Evolutionary conservation across 495 filamentous ascomycete species (phyloP), one percentile per base, ranked within the genome.

Genomic region (Aspergillus steynii): DNA sequence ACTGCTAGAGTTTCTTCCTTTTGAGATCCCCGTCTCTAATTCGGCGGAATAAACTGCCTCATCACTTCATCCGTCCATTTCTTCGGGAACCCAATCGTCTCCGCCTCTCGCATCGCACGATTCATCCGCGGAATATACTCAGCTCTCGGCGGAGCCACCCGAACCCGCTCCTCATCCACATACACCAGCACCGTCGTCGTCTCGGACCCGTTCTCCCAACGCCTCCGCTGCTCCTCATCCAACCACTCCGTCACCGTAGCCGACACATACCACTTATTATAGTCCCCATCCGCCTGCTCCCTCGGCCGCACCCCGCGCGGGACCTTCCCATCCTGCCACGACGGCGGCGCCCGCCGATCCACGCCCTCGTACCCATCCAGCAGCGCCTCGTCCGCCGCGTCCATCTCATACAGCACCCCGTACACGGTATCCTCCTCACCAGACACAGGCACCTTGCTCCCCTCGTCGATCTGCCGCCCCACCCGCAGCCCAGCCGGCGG

Each of bases 91-190:
- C 87, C 88, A 62, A 82, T 66, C 28, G 60, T 66, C 56, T 83
- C 60, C 5, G 85, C 86, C 76, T 92, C 88, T 56, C 68, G 61
- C 65, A 91, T 82, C 5, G 85, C 89, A 58, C 73, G 76, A 68
- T 91, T 91, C 81, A 91, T 90, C 52, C 89, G 70, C 26, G 76
- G 68, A 42, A 91, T 75, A 70, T 91, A 92, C 74, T 91, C 89
- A 20, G 74, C 68, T 66, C 79, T 81, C 1, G 87, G 85, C 32
- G 60, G 52, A 10, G 69, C 75, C 37, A 60, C 4, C 59, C 61
- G 49, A 1, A 72, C 69, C 32, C 74, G 60, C 51, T 77, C 61
- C 56, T 77, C 70, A 67, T 87, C 82, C 2, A 88, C 68, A 67
- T 89, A 90, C 12, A 88, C 80, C 62, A 89, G 71, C 64, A 75